Base-by-base conservation (phyloP, 306 rosid genomes). In the Prunus mira region DNA sequence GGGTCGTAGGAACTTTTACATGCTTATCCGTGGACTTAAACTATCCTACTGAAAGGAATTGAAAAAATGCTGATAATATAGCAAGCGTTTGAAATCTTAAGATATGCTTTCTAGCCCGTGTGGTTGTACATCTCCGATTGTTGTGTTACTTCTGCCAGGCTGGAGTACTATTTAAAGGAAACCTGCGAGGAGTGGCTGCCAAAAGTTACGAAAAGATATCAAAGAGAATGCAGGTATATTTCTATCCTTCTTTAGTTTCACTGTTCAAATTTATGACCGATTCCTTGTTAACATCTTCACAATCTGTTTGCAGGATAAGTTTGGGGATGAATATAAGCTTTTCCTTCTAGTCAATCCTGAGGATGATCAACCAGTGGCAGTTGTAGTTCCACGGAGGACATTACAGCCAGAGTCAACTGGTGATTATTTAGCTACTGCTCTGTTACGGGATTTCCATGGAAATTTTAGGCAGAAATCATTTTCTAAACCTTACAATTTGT, bases 321-420 rank as follows among this genome's bases (percentile, higher is more conserved):
- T 92, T 80, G 93, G 97, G 71, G 89, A 96, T 78, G 86, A 86
- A 69, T 96, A 87, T 80, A 96, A 83, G 83, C 90, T 96, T 82
- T 96, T 96, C 82, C 91, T 96, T 85, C 76, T 96, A 78, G 74
- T 92, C 76, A 88, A 96, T 86, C 99, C 99, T 2, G 99, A 96
- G 93, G 99, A 95, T 77, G 98, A 96, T 83, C 88, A 86, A 80
- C 99, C 99, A 18, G 98, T 92, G 75, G 98, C 93, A 8, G 97
- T 96, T 46, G 99, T 96, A 79, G 96, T 96, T 82, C 99, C 98
- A 79, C 78, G 77, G 80, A 83, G 41, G 82, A 92, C 96, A 82
- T 86, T 96, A 83, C 99, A 96, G 83, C 97, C 98, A 19, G 99
- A 91, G 86, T 86, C 93, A 43, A 87, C 97, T 15, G 94, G 98